Base-by-base conservation (phyloP, 176 grass and related monocot genomes). In the Carex littledalei region DNA sequence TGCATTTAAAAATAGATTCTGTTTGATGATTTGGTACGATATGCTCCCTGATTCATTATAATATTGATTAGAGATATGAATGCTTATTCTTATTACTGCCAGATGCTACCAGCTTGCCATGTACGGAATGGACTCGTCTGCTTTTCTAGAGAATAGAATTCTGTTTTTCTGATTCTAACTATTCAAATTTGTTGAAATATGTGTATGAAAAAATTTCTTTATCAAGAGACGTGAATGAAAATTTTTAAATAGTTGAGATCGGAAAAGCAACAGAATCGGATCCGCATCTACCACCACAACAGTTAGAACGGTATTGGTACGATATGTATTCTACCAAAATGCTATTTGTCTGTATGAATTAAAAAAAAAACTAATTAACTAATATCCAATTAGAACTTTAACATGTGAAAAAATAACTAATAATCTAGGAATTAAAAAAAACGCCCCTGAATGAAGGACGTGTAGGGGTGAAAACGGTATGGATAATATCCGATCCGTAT, bases 1-100 rank as follows among this genome's bases (percentile, higher is more conserved):
- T 57, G 74, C 60, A 45, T 57, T 70, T 22, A 34, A 73, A 85
- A 70, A 45, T 8, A 12, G 9, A 14, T 59, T 84, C 12, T 41
- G 69, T 31, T 52, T 68, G 47, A 85, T 85, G 43, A 85, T 58
- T 21, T 64, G 79, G 39, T 64, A 32, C 75, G 6, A 81, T 63
- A 81, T 81, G 57, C 60, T 81, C 35, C 22, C 31, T 20, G 1
- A 21, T 63, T 41, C 39, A 49, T 63, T 4, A 47, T 81, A 22
- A 63, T 45, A 47, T 63, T 62, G 31, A 81, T 62, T 81, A 64
- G 9, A 59, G 13, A 61, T 59, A 2, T 9, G 49, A 24, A 29
- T 13, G 49, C 12, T 50, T 74, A 6, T 14, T 75, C 8, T 14
- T 39, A 50, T 49, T 18, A 74, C 10, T 14, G 8, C 41, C 45